Base-by-base conservation (phyloP, 2,329 filamentous ascomycete genomes). In the Pyrenophora tritici-repentis region DNA sequence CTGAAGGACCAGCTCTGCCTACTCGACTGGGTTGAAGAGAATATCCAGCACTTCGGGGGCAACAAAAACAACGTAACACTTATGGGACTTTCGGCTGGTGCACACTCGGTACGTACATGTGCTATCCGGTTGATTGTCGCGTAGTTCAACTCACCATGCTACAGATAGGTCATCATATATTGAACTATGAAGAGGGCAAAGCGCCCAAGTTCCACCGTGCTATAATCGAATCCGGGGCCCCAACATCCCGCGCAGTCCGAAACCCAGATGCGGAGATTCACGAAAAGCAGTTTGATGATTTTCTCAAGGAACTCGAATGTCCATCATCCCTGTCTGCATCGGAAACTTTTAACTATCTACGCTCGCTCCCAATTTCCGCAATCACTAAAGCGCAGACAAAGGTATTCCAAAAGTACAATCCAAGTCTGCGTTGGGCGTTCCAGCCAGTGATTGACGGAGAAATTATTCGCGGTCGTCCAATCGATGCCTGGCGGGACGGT, bases 371-470 rank as follows among this genome's bases (percentile, higher is more conserved):
- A 0, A 69, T 67, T 7, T 56, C 67, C 0, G 58, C 49, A 0
- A 65, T 81, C 10, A 72, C 69, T 6, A 60, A 68, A 7, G 78
- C 77, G 3, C 76, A 78, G 35, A 73, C 68, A 8, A 65, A 61
- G 2, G 70, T 80, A 0, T 80, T 80, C 44, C 72, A 77, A 45
- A 71, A 71, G 34, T 80, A 78, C 54, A 79, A 79, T 31, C 73
- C 76, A 0, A 78, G 75, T 7, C 63, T 79, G 0, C 68, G 75
- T 22, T 81, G 78, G 78, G 78, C 88, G 0, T 90, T 89, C 73
- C 87, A 89, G 61, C 87, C 87, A 6, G 83, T 86, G 31, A 81
- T 90, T 49, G 86, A 88, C 62, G 80, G 81, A 3, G 79, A 81
- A 10, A 69, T 86, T 12, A 83, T 90, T 45, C 76, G 79, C 2